These are phyloP conservation scores for Aspergillus aculeatinus DNA, from an alignment of 2,329 filamentous ascomycete genomes.

Conservation along the genomic window DNA sequence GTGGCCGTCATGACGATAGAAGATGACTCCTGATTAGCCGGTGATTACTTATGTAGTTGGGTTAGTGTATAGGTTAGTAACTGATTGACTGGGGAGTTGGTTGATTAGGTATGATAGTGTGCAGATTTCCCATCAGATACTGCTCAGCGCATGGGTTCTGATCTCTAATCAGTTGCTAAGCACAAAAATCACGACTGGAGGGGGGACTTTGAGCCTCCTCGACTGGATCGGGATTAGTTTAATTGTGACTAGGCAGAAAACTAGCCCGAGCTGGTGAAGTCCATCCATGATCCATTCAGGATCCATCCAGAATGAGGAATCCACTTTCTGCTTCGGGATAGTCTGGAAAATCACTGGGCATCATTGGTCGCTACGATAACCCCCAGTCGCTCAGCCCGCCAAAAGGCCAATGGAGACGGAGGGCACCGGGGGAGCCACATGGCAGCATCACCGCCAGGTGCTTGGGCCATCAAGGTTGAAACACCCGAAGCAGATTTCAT, in stretches of 20 bases:
- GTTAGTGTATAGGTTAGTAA: not conserved
- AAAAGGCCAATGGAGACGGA: constrained; percentile 5
- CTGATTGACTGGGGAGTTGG: not conserved
- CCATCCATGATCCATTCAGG: too few species aligned
- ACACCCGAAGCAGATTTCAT: not conserved
- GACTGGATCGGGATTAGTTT: not conserved
- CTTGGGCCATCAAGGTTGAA: constrained; percentile 9
- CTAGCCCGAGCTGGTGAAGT: not conserved
- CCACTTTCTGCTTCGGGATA: constrained; percentile 1
- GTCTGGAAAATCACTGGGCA: too few species aligned
- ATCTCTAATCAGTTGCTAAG: not conserved
- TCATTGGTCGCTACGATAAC: constrained; percentile 1
- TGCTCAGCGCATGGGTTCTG: not conserved
- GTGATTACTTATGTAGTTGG: not conserved
- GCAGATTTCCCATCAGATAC: not conserved
- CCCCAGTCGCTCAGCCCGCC: not conserved
- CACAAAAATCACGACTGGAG: not conserved
- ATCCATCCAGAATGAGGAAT: not conserved
- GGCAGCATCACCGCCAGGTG: constrained; percentile 15
- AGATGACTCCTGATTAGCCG: not conserved
- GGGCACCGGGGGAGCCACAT: constrained; percentile 12
- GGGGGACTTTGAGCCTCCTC: constrained; percentile 4
- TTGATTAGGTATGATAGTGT: not conserved
- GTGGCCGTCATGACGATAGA: not conserved
- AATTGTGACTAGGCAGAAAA: not conserved